Base-by-base conservation (phyloP, 768 basidiomycete genomes). In the Pleurotus tuber-regium region DNA sequence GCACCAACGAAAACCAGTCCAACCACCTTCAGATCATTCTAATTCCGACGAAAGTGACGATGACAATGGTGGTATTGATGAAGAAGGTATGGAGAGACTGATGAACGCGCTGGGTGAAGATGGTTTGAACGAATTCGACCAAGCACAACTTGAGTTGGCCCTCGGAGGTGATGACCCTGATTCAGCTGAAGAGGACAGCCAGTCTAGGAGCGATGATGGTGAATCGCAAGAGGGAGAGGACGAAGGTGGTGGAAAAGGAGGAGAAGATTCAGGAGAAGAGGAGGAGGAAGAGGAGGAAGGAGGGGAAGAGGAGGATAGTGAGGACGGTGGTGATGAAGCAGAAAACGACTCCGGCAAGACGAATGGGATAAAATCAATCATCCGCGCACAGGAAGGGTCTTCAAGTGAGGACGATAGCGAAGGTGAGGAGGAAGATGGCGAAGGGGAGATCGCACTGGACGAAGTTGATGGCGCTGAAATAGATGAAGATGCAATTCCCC, bases 401-500 rank as follows among this genome's bases (percentile, higher is more conserved):
- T 38, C 43, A n/a, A 29, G 16, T 36, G 12, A 30, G 35, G 66
- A 66, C 6, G 54, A 42, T 12, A 54, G 33, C 4, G 53, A 47
- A 14, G 61, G 59, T 1, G 65, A 57, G 4, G 66, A 67, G 1
- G 66, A 66, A 0, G 72, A 70, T 2, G 72, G 64, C 2, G 74
- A 72, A 11, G 72, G 78, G 11, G 77, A 71, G 9, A 63, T 90
- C 25, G 75, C 79, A 1, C 68, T 92, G 8, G 91, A 92, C 57
- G 87, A 91, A 33, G 70, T 82, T 4, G 84, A 85, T 14, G 78
- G 76, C 14, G 46, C 16, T 7, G 46, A 48, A 4, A 74, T 92
- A 11, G 89, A 93, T 55, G 87, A 90, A 51, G 94, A 96, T 61
- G 80, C 74, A 1, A 77, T 93, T 24, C 90, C 87, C n/a, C 75